Conservation (phyloP, 1,284 basidiomycete genomes). For the Entoloma clypeatum region DNA sequence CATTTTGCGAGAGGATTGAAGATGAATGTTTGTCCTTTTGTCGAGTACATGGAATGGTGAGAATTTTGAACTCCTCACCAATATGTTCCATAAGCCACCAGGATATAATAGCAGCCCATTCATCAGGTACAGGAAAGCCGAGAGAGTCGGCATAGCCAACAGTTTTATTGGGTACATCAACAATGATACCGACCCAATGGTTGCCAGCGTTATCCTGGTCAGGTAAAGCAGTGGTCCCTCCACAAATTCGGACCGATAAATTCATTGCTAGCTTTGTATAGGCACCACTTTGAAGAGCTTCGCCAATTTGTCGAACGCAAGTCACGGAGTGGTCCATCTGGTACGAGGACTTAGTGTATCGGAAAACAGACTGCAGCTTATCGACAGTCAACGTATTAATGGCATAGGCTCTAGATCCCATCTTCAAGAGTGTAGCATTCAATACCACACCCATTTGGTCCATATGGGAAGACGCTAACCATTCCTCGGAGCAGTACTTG, state of each 20-base stretch:
- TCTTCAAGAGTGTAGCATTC: slow-evolving; percentile 5
- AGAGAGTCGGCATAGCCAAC: slow-evolving; percentile 8
- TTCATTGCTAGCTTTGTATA: background rate
- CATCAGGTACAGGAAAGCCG: background rate
- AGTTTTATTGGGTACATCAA: background rate
- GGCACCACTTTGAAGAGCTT: background rate
- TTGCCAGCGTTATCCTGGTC: background rate
- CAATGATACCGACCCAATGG: slow-evolving; percentile 8
- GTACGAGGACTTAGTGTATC: background rate
- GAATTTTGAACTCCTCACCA: background rate
- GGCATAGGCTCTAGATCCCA: background rate
- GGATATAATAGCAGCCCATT: slow-evolving; percentile 18
- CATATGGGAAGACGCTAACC: slow-evolving; percentile 6
- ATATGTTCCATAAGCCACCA: slow-evolving; percentile 15
- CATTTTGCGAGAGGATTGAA: slow-evolving; percentile 4
- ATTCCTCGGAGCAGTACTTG: background rate
- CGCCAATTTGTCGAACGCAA: slow-evolving; percentile 1
- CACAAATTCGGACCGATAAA: background rate
- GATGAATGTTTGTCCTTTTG: slow-evolving; percentile 6
- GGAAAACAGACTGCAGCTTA: slow-evolving; percentile 3
- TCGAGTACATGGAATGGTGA: background rate
- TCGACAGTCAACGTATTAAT: background rate
- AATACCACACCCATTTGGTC: slow-evolving; percentile 3
- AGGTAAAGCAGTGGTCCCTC: background rate
- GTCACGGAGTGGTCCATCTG: background rate